Evolutionary conservation across 148 eudicot genomes (phyloP).

Genomic region (Silene uniflora): DNA sequence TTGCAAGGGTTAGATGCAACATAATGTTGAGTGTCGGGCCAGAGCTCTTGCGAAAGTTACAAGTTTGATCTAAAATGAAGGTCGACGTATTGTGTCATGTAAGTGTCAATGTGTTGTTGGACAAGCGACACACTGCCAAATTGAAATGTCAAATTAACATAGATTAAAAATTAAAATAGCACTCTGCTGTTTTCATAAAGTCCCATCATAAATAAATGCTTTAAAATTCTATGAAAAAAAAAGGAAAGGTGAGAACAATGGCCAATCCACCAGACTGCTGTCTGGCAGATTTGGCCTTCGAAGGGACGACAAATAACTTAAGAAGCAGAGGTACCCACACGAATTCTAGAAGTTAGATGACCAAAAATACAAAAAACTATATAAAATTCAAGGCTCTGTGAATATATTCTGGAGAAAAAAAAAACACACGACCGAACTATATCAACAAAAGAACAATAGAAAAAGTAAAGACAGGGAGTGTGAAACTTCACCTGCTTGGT

Average conservation of each 20-base stretch:
- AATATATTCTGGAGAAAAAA: background rate
- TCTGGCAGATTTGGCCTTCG: slow-evolving; percentile 1
- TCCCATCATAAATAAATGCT: background rate
- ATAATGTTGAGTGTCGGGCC: background rate
- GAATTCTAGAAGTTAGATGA: background rate
- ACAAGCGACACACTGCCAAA: too few species aligned
- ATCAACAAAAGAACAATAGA: background rate
- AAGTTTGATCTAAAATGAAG: background rate
- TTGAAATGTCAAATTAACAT: too few species aligned
- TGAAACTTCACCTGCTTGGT: slow-evolving; percentile 69
- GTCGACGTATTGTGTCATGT: background rate
- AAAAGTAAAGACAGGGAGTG: background rate
- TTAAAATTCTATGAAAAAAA: too few species aligned
- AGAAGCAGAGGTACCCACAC: background rate
- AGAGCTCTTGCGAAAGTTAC: background rate
- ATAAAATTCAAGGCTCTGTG: background rate
- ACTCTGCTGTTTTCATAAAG: too few species aligned
- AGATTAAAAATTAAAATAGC: too few species aligned
- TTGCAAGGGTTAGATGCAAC: background rate
- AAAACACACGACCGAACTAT: too few species aligned
- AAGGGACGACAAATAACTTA: background rate
- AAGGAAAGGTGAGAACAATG: background rate
- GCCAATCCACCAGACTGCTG: background rate
- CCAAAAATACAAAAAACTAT: background rate
- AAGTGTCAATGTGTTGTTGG: background rate